Conservation (phyloP, 2,329 filamentous ascomycete genomes). For the Fusarium decemcellulare region DNA sequence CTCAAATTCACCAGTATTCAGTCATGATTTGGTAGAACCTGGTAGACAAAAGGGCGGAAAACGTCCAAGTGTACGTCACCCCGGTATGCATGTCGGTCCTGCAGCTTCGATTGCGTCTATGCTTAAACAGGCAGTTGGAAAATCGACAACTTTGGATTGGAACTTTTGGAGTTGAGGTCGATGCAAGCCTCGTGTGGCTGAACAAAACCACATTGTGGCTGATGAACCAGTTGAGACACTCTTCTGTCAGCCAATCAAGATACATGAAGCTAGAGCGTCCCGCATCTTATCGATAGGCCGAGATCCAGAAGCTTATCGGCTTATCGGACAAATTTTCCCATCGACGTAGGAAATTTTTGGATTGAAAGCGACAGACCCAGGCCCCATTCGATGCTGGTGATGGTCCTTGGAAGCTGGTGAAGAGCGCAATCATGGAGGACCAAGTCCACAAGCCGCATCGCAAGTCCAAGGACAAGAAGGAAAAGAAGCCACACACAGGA, state of each 20-base stretch:
- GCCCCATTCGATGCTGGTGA: slow-evolving; percentile 29
- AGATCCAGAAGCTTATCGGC: slow-evolving; percentile 24
- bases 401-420: slow-evolving; percentile 41
- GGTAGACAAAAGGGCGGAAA: slow-evolving; percentile 1
- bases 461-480: slow-evolving; percentile 91
- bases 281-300: slow-evolving; percentile 40
- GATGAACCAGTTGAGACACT: neutral
- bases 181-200: slow-evolving; percentile 26
- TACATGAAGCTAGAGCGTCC: neutral
- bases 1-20: neutral
- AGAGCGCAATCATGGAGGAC: slow-evolving; percentile 76
- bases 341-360: slow-evolving; percentile 44
- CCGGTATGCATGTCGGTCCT: slow-evolving; percentile 15
- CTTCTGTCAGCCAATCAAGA: slow-evolving; percentile 7
- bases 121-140: slow-evolving; percentile 39
- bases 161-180: neutral
- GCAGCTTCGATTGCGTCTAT: slow-evolving; percentile 27
- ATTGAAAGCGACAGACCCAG: slow-evolving; percentile 17
- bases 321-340: slow-evolving; percentile 45
- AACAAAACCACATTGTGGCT: neutral
- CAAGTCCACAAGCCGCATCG: slow-evolving; percentile 90
- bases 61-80: slow-evolving; percentile 22
- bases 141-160: neutral
- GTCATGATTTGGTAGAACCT: neutral
- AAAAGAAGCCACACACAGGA: slow-evolving; percentile 58